Conservation (phyloP, 495 filamentous ascomycete genomes). For the Pseudomonodictys pantanalensis region DNA sequence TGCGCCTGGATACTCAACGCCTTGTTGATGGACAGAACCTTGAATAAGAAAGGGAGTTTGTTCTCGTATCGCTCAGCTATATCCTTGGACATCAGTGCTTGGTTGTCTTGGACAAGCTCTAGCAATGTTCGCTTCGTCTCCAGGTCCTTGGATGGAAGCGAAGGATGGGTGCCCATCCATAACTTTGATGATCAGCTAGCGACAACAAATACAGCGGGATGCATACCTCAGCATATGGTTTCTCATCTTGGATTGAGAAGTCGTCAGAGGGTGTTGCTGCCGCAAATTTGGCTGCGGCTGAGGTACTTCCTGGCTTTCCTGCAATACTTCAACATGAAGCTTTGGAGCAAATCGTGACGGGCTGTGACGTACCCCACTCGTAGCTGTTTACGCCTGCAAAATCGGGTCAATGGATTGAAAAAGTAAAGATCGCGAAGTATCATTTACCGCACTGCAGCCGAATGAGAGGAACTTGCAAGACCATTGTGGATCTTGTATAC, state of each 20-base stretch:
- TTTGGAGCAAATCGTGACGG: slow-evolving; percentile 5
- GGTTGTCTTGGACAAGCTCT: slow-evolving; percentile 85
- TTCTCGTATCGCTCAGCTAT: slow-evolving; percentile 68
- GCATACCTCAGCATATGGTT: slow-evolving; percentile 45
- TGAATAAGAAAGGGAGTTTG: slow-evolving; percentile 94
- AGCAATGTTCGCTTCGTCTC: slow-evolving; percentile 81
- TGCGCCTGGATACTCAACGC: slow-evolving; percentile 96
- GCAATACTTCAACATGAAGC: slow-evolving; percentile 23
- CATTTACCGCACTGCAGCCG: slow-evolving; percentile 84
- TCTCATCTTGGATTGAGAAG: slow-evolving; percentile 41
- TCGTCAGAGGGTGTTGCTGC: slow-evolving; percentile 35
- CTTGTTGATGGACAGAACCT: slow-evolving; percentile 90
- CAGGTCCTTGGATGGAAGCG: slow-evolving; percentile 86
- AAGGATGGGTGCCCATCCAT: slow-evolving; percentile 99
- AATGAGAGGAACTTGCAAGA: slow-evolving; percentile 71
- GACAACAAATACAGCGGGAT: not conserved
- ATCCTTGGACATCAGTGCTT: slow-evolving; percentile 68
- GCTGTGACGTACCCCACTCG: slow-evolving; percentile 73
- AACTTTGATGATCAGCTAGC: slow-evolving; percentile 53
- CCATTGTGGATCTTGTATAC: slow-evolving; percentile 46
- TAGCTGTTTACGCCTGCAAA: slow-evolving; percentile 84
- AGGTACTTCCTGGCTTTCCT: slow-evolving; percentile 53
- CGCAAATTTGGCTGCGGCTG: slow-evolving; percentile 60
- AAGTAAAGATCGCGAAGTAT: not conserved
- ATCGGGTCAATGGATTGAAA: slow-evolving; percentile 1